phyloP scores from a whole-genome alignment of 2,329 filamentous ascomycete genomes.

The Cladosporium sphaerospermum region DNA sequence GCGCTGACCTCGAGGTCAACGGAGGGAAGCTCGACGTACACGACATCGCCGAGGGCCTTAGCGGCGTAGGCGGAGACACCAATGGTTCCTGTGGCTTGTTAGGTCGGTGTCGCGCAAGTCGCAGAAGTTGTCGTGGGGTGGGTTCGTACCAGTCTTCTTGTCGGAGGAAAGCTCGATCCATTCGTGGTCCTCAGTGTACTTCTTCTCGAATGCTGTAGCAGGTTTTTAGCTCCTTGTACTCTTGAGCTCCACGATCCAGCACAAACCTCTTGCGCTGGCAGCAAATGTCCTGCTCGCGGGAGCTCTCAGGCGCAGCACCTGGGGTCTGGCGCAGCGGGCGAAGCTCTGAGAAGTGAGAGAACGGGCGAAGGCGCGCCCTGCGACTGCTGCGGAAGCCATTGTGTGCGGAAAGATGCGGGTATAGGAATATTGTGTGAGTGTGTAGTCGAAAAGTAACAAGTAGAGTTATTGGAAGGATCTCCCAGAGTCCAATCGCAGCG shows the following conservation, averaged over 20 bases:
- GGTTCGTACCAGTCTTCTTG: conserved; percentile 63
- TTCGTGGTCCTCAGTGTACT: conserved; percentile 96
- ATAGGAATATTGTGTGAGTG: background rate
- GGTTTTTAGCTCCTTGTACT: background rate
- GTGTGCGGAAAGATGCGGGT: background rate
- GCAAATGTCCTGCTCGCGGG: conserved; percentile 25
- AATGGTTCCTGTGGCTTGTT: conserved; percentile 48
- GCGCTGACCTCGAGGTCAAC: conserved; percentile 60
- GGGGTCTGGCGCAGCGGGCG: conserved; percentile 18
- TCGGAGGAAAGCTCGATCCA: conserved; percentile 88
- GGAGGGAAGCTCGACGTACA: conserved; percentile 90
- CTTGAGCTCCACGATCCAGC: background rate
- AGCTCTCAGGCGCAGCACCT: conserved; percentile 2
- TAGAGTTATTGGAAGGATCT: background rate
- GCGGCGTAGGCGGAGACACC: conserved; percentile 92
- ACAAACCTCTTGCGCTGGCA: conserved; percentile 23
- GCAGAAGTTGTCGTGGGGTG: background rate
- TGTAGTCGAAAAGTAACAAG: background rate
- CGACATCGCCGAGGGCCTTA: conserved; percentile 87
- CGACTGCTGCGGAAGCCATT: conserved; percentile 17
- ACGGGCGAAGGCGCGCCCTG: conserved; percentile 18
- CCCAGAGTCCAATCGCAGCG: too few relatives aligned
- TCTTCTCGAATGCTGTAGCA: conserved; percentile 59
- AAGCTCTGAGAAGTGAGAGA: conserved; percentile 17
- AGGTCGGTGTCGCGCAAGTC: conserved; percentile 8